Base-by-base conservation (phyloP, 768 basidiomycete species). In the Myochromella boudieri region DNA sequence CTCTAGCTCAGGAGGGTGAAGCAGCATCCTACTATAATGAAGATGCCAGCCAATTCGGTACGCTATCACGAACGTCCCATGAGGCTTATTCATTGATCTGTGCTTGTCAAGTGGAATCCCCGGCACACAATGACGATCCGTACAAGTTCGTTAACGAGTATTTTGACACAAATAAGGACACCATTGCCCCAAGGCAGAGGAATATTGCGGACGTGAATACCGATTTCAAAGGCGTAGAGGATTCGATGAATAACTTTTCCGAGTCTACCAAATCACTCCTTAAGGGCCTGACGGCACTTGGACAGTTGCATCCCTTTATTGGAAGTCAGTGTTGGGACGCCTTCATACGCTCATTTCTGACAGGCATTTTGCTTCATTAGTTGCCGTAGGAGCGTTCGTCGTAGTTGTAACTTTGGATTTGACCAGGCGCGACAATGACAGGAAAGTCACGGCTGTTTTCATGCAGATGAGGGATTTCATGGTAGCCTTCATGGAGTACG, bases 391-490 rank as follows among this genome's bases (percentile, higher is more conserved):
- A 10, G 77, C 78, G 1, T 81, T 81, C 59, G 67, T 72, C 27
- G 62, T 76, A 0, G 76, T 76, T 4, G 66, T 77, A 21, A 69
- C 70, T 14, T 61, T 81, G 27, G 77, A 80, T 42, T 44, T 73
- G 44, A 74, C 72, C 2, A 64, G 78, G 18, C 62, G 74, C 18
- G 76, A 77, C 21, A 81, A 82, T 43, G 74, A 81, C 44, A 70
- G 68, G 45, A 78, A 76, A 49, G 67, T 80, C 6, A 48, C 71
- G 2, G 61, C 67, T 3, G 62, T 82, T 5, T 74, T 74, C 38
- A 46, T 72, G 7, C 70, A 76, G 49, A 81, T 81, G 77, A 68
- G 66, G 47, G 68, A 78, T 32, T 68, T 76, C 65, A 75, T 81
- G 70, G 45, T 57, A 11, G 65, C 65, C 1, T 67, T 80, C 15